Conservation (phyloP, 345 rosid species). For the Turritis glabra region DNA sequence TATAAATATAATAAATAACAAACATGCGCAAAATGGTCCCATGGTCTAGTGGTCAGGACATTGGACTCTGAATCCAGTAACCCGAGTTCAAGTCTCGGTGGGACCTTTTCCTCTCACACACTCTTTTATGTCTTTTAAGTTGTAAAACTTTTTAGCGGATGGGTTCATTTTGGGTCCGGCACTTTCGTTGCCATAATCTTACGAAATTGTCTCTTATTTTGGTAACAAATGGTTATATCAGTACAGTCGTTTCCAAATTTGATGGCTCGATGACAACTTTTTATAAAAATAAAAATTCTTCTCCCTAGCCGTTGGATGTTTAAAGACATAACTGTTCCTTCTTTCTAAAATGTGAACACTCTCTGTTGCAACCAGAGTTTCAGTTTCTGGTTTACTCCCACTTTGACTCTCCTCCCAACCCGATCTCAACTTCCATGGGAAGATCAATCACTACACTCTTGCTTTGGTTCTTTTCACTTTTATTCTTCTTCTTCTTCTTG, state of each 20-base stretch:
- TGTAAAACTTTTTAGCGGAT: too few species aligned
- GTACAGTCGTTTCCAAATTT: too few species aligned
- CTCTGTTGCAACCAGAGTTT: conserved; percentile 11
- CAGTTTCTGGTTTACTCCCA: conserved; percentile 49
- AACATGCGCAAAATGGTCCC: neutral
- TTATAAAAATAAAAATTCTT: neutral
- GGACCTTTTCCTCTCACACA: neutral
- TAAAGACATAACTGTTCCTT: neutral
- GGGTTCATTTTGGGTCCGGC: neutral
- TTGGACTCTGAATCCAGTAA: conserved; percentile 35
- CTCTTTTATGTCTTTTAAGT: neutral
- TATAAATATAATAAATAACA: too few species aligned
- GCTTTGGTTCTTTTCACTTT: conserved; percentile 33
- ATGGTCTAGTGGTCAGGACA: conserved; percentile 34
- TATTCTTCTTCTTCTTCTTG: conserved; percentile 52
- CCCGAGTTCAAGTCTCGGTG: conserved; percentile 25
- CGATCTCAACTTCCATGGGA: conserved; percentile 51
- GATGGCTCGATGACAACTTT: neutral
- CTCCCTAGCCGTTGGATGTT: neutral
- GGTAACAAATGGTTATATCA: too few species aligned
- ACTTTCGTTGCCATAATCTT: too few species aligned
- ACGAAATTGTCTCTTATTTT: too few species aligned
- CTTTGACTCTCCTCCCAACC: conserved; percentile 78
- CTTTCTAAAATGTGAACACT: neutral
- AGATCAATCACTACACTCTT: conserved; percentile 35